Evolutionary conservation across 2,329 filamentous ascomycete genomes (phyloP).

Genomic region (Passalora sequoiae): DNA sequence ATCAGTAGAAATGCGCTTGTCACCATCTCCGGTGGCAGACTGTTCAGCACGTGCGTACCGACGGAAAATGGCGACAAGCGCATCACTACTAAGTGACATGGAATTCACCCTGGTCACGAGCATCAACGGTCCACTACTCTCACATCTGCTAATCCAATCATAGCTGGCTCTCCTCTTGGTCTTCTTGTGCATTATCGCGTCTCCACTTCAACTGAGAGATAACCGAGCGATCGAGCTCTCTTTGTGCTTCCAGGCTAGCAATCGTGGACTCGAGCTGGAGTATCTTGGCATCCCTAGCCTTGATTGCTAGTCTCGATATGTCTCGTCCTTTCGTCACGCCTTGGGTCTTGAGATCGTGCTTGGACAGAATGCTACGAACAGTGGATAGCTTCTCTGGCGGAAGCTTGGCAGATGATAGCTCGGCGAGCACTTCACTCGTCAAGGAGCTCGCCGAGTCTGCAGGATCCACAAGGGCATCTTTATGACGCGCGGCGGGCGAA

Average conservation of each 20-base stretch:
- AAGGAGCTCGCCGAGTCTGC: slow-evolving; percentile 24
- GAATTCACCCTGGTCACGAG: neutral
- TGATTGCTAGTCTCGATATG: slow-evolving; percentile 57
- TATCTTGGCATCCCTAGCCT: slow-evolving; percentile 60
- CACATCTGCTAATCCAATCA: neutral
- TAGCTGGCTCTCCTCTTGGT: slow-evolving; percentile 8
- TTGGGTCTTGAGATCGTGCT: slow-evolving; percentile 53
- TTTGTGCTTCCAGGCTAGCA: slow-evolving; percentile 51
- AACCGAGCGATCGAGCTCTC: slow-evolving; percentile 46
- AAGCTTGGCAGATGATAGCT: slow-evolving; percentile 15
- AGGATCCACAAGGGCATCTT: slow-evolving; percentile 25
- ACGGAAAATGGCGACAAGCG: no score
- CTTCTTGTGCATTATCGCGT: slow-evolving; percentile 10
- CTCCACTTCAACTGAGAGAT: slow-evolving; percentile 45
- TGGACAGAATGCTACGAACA: slow-evolving; percentile 47
- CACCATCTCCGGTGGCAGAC: no score
- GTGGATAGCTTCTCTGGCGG: slow-evolving; percentile 27
- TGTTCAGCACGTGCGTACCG: no score
- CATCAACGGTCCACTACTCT: neutral
- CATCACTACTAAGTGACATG: neutral
- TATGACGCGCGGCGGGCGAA: slow-evolving; percentile 21
- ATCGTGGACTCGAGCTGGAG: slow-evolving; percentile 63
- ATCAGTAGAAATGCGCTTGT: no score
- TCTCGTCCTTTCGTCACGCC: slow-evolving; percentile 63
- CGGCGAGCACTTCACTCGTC: slow-evolving; percentile 23